These are phyloP conservation scores for Candida ortonii DNA, from an alignment of 805 yeast species.

Conservation along the genomic window DNA sequence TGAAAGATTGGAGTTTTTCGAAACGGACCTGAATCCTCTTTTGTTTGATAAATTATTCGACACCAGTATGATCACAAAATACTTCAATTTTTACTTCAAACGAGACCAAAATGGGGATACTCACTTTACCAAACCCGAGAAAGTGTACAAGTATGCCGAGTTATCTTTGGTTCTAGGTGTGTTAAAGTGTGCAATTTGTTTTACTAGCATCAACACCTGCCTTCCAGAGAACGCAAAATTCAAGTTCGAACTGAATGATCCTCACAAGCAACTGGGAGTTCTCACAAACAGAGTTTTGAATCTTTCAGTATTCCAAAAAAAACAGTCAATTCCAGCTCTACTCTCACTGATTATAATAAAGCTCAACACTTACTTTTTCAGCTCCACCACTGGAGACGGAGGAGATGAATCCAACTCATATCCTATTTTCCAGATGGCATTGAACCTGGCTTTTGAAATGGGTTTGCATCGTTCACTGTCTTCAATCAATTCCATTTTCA, in stretches of 20 bases:
- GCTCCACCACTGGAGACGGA: slow-evolving; percentile 14
- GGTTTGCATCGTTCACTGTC: slow-evolving; percentile 23
- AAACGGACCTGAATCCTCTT: slow-evolving; percentile 12
- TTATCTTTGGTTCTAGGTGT: slow-evolving; percentile 19
- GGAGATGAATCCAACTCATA: slow-evolving; percentile 18
- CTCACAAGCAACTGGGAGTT: slow-evolving; percentile 1
- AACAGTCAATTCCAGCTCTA: slow-evolving; percentile 17
- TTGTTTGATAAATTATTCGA: slow-evolving; percentile 15
- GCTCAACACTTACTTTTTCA: slow-evolving; percentile 6
- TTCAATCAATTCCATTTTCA: slow-evolving; percentile 4
- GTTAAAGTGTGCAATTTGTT: slow-evolving; percentile 8
- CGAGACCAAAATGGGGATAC: slow-evolving; percentile 6
- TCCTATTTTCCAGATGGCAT: slow-evolving; percentile 8
- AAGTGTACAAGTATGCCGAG: slow-evolving; percentile 11
- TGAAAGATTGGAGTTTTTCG: slow-evolving; percentile 23
- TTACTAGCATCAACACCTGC: no score
- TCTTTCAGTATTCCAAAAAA: slow-evolving; percentile 12
- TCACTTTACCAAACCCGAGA: slow-evolving; percentile 9
- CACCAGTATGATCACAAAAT: slow-evolving; percentile 5
- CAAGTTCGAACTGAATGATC: slow-evolving; percentile 6
- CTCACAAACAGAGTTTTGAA: slow-evolving; percentile 8
- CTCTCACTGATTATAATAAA: slow-evolving; percentile 13
- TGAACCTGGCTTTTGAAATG: slow-evolving; percentile 18
- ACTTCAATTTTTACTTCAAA: slow-evolving; percentile 13
- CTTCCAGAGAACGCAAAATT: not conserved